A percentile compares a stretch with the other conserved stretches of the same genome.
phyloP scores from a whole-genome alignment of 441 rosid species.

The Jatropha multifida region DNA sequence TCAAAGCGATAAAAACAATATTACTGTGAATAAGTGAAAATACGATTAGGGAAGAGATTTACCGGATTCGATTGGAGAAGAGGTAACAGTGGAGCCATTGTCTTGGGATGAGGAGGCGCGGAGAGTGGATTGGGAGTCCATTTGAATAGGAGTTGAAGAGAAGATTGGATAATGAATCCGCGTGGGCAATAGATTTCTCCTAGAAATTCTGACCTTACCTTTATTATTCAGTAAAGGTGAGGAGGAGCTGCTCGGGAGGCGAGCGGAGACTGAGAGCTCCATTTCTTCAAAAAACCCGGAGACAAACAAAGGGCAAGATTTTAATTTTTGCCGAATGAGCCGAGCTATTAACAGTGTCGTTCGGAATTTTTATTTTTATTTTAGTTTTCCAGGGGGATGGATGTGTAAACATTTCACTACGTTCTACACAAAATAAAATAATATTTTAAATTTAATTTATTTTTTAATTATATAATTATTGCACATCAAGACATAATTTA shows the following conservation, averaged over 20 bases:
- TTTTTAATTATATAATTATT: too few species aligned
- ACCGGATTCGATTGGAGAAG: constrained; percentile 18
- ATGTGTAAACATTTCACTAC: too few species aligned
- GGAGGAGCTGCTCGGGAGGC: constrained; percentile 9
- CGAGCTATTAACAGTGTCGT: neutral
- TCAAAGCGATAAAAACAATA: neutral
- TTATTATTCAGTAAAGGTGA: constrained; percentile 15
- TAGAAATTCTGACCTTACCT: constrained; percentile 19
- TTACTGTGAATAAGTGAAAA: neutral
- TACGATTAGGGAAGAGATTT: neutral
- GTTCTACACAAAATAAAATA: too few species aligned
- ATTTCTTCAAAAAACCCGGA: neutral
- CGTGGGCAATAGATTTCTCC: neutral
- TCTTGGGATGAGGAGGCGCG: constrained; percentile 35
- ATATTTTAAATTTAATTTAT: too few species aligned
- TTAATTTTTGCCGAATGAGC: too few species aligned
- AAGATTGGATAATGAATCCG: constrained; percentile 8
- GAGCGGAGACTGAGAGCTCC: constrained; percentile 13
- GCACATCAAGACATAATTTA: too few species aligned
- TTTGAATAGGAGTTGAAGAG: constrained; percentile 22
- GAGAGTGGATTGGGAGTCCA: constrained; percentile 31
- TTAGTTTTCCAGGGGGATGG: too few species aligned
- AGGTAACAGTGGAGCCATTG: constrained; percentile 32
- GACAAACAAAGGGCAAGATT: neutral
- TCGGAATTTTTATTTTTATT: too few species aligned